Evolutionary conservation across 179 eudicot species (phyloP).

Genomic region (Heliamphora pulchella): DNA sequence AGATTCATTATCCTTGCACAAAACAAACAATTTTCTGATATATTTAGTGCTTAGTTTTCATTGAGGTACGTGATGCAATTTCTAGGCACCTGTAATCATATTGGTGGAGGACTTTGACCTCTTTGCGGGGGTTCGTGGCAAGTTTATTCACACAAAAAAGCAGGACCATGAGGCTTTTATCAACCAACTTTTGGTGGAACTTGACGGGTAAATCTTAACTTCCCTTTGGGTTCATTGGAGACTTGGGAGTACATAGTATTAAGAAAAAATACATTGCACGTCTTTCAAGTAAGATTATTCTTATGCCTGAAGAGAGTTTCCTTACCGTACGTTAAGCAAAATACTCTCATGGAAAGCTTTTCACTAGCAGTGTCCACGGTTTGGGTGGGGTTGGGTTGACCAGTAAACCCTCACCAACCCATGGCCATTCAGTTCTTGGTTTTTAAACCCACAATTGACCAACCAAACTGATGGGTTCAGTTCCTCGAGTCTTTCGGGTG

Average conservation of each 20-base stretch:
- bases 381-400: too few species aligned
- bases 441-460: too few species aligned
- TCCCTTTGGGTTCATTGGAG: not conserved
- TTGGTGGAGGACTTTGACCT: constrained; percentile 90
- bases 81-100: constrained; percentile 89
- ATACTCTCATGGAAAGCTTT: too few species aligned
- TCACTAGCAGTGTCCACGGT: too few species aligned
- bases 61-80: constrained; percentile 20
- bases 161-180: constrained; percentile 97
- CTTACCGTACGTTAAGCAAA: too few species aligned
- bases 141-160: constrained; percentile 75
- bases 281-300: not conserved
- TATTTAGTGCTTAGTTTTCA: not conserved
- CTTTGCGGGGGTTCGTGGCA: constrained; percentile 92
- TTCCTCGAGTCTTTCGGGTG: too few species aligned
- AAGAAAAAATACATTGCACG: not conserved
- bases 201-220: constrained; percentile 62
- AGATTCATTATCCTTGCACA: constrained; percentile 5
- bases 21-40: not conserved
- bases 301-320: too few species aligned
- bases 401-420: too few species aligned
- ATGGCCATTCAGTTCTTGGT: too few species aligned
- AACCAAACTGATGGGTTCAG: too few species aligned
- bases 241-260: not conserved
- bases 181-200: constrained; percentile 94